A percentile compares a stretch with the other conserved stretches of the same genome.
Conservation (phyloP, 805 yeast species). For the Sugiyamaella floridensis region DNA sequence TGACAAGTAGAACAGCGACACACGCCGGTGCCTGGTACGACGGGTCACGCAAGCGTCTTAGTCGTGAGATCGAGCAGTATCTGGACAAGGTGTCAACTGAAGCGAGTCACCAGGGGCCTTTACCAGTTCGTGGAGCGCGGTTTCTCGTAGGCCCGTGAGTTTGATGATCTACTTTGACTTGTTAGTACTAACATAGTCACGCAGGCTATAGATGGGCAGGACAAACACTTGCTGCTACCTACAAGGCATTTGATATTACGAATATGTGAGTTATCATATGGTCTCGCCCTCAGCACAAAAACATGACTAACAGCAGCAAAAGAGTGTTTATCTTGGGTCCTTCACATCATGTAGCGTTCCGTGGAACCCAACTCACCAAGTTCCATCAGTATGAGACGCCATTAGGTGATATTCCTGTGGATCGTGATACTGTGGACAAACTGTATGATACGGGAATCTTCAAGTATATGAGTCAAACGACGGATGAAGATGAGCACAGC, state of each 20-base stretch:
- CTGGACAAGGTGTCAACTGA: slow-evolving; percentile 33
- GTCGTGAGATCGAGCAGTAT: slow-evolving; percentile 44
- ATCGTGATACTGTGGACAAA: slow-evolving; percentile 33
- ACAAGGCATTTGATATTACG: slow-evolving; percentile 57
- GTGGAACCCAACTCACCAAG: slow-evolving; percentile 47
- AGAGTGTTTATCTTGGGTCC: slow-evolving; percentile 85
- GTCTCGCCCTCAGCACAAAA: neutral
- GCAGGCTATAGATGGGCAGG: slow-evolving; percentile 92
- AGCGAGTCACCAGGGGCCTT: slow-evolving; percentile 19
- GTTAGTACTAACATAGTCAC: slow-evolving; percentile 41
- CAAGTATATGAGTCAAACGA: slow-evolving; percentile 46
- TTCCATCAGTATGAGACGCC: slow-evolving; percentile 70
- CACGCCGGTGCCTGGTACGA: slow-evolving; percentile 93
- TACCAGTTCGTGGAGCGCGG: slow-evolving; percentile 37
- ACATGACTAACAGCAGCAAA: slow-evolving; percentile 28
- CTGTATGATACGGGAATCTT: slow-evolving; percentile 38
- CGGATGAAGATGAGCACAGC: slow-evolving; percentile 83
- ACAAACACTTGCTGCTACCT: slow-evolving; percentile 66
- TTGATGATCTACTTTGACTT: no score
- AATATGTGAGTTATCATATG: slow-evolving; percentile 28
- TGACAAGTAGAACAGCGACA: slow-evolving; percentile 51
- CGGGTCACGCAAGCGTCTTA: slow-evolving; percentile 37
- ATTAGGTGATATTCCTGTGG: slow-evolving; percentile 66
- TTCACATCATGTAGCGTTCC: slow-evolving; percentile 81
- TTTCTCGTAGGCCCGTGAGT: slow-evolving; percentile 50